A percentile compares a stretch with the other conserved stretches of the same genome.
Evolutionary conservation across 148 eudicot genomes (phyloP).

Genomic region (Spergularia bocconei): DNA sequence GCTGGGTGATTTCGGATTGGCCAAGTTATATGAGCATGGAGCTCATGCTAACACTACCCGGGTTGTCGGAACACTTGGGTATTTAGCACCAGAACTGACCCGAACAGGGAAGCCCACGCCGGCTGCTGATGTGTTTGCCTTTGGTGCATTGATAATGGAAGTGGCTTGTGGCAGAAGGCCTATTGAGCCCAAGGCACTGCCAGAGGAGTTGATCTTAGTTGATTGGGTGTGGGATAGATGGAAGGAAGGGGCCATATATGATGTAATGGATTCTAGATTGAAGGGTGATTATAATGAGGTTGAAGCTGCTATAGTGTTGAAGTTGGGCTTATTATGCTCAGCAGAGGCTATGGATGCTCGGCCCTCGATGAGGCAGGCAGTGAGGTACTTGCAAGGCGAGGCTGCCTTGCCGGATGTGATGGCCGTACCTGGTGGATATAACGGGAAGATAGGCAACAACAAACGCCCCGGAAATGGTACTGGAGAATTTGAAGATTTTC

Average conservation of each 20-base stretch:
- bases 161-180: slow-evolving; percentile 83
- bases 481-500: slow-evolving; percentile 43
- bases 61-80: slow-evolving; percentile 85
- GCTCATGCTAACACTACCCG: slow-evolving; percentile 57
- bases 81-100: slow-evolving; percentile 74
- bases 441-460: slow-evolving; percentile 22
- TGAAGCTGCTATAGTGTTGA: slow-evolving; percentile 49
- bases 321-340: slow-evolving; percentile 69
- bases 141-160: slow-evolving; percentile 78
- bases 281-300: slow-evolving; percentile 48
- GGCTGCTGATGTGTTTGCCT: slow-evolving; percentile 70
- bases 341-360: slow-evolving; percentile 39
- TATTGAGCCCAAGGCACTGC: slow-evolving; percentile 58
- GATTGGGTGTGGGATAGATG: slow-evolving; percentile 79
- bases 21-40: slow-evolving; percentile 71
- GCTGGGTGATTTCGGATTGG: slow-evolving; percentile 75
- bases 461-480: slow-evolving; percentile 15
- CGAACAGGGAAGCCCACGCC: slow-evolving; percentile 74
- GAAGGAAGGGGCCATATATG: slow-evolving; percentile 50
- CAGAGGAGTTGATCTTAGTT: slow-evolving; percentile 69
- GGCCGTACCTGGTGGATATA: slow-evolving; percentile 36
- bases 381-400: slow-evolving; percentile 72
- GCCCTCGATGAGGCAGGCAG: slow-evolving; percentile 68
- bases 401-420: slow-evolving; percentile 45
- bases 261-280: slow-evolving; percentile 59